Evolutionary conservation across 2,329 filamentous ascomycete genomes (phyloP), one percentile per base, ranked within the genome.

Genomic region (Ophiostoma novo-ulmi): DNA sequence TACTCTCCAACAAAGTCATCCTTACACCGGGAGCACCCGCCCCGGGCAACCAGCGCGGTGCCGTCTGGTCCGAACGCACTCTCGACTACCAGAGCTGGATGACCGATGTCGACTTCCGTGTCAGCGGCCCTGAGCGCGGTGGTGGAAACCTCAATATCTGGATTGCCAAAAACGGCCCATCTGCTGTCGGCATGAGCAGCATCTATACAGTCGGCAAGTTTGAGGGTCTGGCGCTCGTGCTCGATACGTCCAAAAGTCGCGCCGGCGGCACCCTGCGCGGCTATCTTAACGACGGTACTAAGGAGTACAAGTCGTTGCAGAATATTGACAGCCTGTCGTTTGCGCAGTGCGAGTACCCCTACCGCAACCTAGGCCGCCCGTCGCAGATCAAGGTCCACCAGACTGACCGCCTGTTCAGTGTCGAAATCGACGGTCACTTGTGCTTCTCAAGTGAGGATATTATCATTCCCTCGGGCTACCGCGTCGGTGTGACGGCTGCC

Each of bases 71-170:
- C 41, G 88, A 93, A 73, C 79, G 83, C 71, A 77, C 85, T 44
- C 83, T 91, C 67, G 80, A 87, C 75, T 82, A 89, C 72, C 80
- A 84, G n/a, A 85, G 89, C 79, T 99, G 93, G 93, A 86, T 88
- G 10, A 88, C 89, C 68, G 92, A 97, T 77, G 84, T 98, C 75
- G 90, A 95, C 77, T 97, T 99, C 80, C 88, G 95, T 75, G 92
- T 89, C 69, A 92, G 88, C 73, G 95, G 95, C 8, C 90, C 91
- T 73, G 95, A 98, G 78, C 85, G 92, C 75, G 93, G 89, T 68
- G 89, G 90, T 71, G 95, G 95, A 67, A 97, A 96, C 80, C 83
- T 99, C 75, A 94, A 98, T 80, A 85, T 99, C 76, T 99, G 95
- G 95, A 92, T 96, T 77, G 89, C 87, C 69, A 89, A 88, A 75